Conservation (phyloP, 257 asterid genomes). For the Solanum chmielewskii region DNA sequence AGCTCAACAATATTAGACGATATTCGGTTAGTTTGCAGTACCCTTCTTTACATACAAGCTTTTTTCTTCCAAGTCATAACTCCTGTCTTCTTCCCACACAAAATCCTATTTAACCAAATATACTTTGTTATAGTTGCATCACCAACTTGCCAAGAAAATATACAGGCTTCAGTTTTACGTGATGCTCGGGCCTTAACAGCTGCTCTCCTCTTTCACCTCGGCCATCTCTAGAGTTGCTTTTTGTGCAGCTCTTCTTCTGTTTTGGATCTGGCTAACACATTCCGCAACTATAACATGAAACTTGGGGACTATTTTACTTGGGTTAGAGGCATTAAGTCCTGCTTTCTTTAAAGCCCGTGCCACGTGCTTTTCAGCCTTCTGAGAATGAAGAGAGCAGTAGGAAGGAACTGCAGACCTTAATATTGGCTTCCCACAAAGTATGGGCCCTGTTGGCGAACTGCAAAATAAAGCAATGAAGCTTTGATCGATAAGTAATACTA, state of each 20-base stretch:
- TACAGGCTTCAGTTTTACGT: background rate
- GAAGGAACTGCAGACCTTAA: constrained; percentile 72
- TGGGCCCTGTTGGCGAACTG: constrained; percentile 85
- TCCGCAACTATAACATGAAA: constrained; percentile 58
- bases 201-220: constrained; percentile 34
- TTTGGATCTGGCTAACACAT: constrained; percentile 61
- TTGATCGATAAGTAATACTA: background rate
- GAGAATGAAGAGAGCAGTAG: constrained; percentile 63
- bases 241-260: constrained; percentile 55
- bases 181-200: constrained; percentile 22
- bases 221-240: constrained; percentile 28
- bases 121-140: background rate
- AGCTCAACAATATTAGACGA: background rate
- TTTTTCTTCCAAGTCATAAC: background rate
- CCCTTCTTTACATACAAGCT: background rate
- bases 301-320: constrained; percentile 79
- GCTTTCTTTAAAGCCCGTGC: constrained; percentile 80
- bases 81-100: background rate
- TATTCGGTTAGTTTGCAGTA: background rate
- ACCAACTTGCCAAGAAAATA: constrained; percentile 11
- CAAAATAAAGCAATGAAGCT: background rate
- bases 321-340: constrained; percentile 51
- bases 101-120: background rate
- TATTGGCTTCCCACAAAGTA: constrained; percentile 81
- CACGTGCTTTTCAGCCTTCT: constrained; percentile 71